Base-by-base conservation (phyloP, 768 basidiomycete species). In the Auriscalpium vulgare region DNA sequence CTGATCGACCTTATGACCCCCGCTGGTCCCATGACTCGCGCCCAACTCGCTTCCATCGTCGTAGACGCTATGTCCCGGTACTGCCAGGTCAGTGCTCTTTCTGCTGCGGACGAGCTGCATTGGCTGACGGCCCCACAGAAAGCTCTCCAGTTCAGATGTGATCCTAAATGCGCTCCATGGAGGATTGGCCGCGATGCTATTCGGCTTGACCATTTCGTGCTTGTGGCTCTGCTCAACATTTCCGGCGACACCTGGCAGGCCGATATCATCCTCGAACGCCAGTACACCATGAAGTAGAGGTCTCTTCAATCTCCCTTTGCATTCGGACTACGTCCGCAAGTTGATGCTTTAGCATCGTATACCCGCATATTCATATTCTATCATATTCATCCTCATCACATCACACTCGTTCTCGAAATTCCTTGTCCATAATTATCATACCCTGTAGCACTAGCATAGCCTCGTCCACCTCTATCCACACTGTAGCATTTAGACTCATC, bases 271-370 rank as follows among this genome's bases (percentile, higher is more conserved):
- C 35, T 51, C 50, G 16, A 19, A 10, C 47, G 8, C 47, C 21
- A 19, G 10, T 34, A 21, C 29, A 17, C 19, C 19, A 19, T 16
- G 19, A 23, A 34, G 29, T 16, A 4, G 45, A n/a, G 9, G 3
- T n/a, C 45, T 46, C 16, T n/a, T 46, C n/a, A 9, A 11, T 17
- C 17, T 19, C n/a, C 45, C 10, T 29, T 44, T 57, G n/a, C 34
- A 21, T 49, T 58, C 51, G 16, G 29, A 58, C 45, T 57, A 50
- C 45, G 58, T 46, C 58, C 29, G 29, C 29, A 29, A 29, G 29
- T 29, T 29, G 29, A 29, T 29, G 29, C 29, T 29, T 29, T 7
- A 29, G 29, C 29, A 29, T 29, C 29, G 29, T 29, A 29, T 29
- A 29, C 29, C 29, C 29, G 29, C 29, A 29, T 43, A 13, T 43